Conservation (phyloP, 164 flowering plant species). For the Annona cherimola region DNA sequence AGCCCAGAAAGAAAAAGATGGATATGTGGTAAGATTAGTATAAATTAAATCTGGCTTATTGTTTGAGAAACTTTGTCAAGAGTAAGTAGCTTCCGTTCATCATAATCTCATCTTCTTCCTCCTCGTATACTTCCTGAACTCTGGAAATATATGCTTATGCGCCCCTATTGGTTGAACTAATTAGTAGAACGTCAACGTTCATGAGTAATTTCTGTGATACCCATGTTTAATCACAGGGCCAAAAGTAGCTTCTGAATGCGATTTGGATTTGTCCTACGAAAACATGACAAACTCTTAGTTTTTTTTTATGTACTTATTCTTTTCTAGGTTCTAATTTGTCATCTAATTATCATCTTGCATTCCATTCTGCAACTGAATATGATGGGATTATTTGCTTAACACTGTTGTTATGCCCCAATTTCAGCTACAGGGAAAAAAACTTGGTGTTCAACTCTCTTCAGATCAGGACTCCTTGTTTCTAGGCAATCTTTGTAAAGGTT, state of each 20-base stretch:
- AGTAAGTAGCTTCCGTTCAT: not conserved
- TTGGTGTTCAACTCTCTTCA: constrained; percentile 35
- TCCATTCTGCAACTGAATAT: not conserved
- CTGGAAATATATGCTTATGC: too few relatives aligned
- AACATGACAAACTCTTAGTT: not conserved
- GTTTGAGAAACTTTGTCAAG: not conserved
- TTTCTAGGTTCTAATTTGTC: not conserved
- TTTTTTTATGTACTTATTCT: too few relatives aligned
- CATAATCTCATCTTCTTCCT: not conserved
- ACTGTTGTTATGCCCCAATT: not conserved
- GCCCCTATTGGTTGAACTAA: too few relatives aligned
- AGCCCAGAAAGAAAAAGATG: constrained; percentile 32
- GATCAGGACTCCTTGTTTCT: constrained; percentile 35
- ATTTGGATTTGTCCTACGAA: not conserved
- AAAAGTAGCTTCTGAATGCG: not conserved
- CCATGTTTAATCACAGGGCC: not conserved
- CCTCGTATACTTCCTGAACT: too few relatives aligned
- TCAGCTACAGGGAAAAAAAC: constrained; percentile 39
- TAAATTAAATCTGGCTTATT: constrained; percentile 1
- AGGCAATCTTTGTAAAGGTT: constrained; percentile 40
- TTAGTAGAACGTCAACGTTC: too few relatives aligned
- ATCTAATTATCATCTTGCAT: not conserved
- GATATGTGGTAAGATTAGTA: constrained; percentile 22
- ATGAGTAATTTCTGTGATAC: too few relatives aligned
- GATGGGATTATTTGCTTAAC: not conserved